Evolutionary conservation across 176 grass and related monocot species (phyloP), one percentile per base, ranked within the genome.

Genomic region (Triticum urartu): DNA sequence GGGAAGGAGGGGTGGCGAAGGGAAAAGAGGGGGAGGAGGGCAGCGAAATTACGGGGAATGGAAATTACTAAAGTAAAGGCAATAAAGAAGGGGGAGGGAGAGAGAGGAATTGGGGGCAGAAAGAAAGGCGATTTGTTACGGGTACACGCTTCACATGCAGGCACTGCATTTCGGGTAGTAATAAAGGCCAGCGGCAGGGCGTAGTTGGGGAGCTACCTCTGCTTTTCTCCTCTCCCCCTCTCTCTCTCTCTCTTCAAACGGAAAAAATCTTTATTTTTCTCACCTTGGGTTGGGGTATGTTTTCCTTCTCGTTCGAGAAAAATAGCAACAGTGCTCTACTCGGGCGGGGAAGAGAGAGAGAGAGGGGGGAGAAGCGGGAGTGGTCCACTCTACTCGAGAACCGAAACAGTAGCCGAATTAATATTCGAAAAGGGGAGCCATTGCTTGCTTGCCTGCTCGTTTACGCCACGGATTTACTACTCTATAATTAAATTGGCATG

Each of bases 21-120:
- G 34, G 75, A 22, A 80, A 58, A 26, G 73, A 33, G 48, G 11
- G 9, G 15, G 3, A 11, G 52, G 15, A 48, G 40, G 33, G 54
- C 61, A 59, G 83, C 35, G 74, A 75, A 89, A 86, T 86, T 86
- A 68, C 78, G 78, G 84, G 73, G 83, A 82, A 86, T 10, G 79
- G 89, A 88, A 88, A 88, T 88, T 85, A 85, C 64, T 64, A 83
- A 88, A 65, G 76, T 66, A 68, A 47, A 52, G 69, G 39, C 52
- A 85, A 81, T 88, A 84, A 88, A 88, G 63, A 77, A 85, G 25
- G 60, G 20, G 3, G 30, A 18, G 32, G 2, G 28, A 43, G 43
- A 47, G 43, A 21, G 71, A 74, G 71, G 45, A 68, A 67, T 32
- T 17, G 28, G 9, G 6, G 11, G 47, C 56, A 59, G 18, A 59